A percentile compares a stretch with the other conserved stretches of the same genome.
Evolutionary conservation across 106 monocot genomes (phyloP).

Genomic region (Xerophyta viscosa): DNA sequence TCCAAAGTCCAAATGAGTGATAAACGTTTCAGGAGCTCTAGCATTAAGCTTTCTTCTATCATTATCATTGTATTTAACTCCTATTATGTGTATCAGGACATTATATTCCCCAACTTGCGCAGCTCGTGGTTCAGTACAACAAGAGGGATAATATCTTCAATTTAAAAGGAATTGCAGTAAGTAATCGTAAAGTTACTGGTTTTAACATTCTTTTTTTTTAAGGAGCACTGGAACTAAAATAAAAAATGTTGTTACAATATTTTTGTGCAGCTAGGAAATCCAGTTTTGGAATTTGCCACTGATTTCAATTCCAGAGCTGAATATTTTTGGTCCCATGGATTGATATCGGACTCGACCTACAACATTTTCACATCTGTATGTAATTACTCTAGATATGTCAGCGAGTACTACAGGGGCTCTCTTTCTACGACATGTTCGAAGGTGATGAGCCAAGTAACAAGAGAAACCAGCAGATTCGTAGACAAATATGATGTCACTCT

Average conservation of each 20-base stretch:
- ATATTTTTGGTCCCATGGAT: constrained; percentile 95
- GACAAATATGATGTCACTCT: constrained; percentile 99
- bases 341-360: constrained; percentile 90
- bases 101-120: constrained; percentile 88
- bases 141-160: constrained; percentile 60
- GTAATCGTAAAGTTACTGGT: too few species aligned
- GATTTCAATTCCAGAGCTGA: constrained; percentile 97
- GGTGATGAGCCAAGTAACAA: constrained; percentile 83
- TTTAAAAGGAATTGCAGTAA: constrained; percentile 83
- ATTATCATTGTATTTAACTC: too few species aligned
- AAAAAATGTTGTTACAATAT: background rate
- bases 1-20: too few species aligned
- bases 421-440: constrained; percentile 61
- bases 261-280: constrained; percentile 68
- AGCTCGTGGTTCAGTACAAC: constrained; percentile 80
- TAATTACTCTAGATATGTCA: constrained; percentile 93
- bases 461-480: constrained; percentile 90
- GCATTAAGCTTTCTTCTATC: too few species aligned
- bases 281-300: constrained; percentile 86
- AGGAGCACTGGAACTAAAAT: background rate
- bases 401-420: constrained; percentile 79
- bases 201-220: too few species aligned
- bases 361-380: constrained; percentile 65
- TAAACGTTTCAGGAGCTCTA: too few species aligned
- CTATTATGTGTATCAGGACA: constrained; percentile 5